Conservation (phyloP, 257 asterid species). For the Agastache rugosa region DNA sequence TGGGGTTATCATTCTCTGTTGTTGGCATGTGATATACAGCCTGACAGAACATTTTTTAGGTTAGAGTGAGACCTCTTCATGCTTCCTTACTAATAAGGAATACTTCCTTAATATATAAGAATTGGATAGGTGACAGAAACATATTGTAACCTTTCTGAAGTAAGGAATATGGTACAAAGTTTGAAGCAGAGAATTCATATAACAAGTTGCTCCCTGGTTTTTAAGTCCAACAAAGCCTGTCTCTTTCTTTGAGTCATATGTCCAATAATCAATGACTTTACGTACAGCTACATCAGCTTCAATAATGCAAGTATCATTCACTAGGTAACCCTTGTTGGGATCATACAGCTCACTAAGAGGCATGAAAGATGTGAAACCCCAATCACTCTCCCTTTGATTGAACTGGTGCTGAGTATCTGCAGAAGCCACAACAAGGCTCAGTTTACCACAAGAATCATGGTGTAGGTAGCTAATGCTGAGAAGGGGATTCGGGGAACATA, state of each 20-base stretch:
- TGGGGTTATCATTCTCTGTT: slow-evolving; percentile 97
- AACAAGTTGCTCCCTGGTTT: slow-evolving; percentile 99
- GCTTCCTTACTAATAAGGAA: too few relatives aligned
- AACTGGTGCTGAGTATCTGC: slow-evolving; percentile 97
- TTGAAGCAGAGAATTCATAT: slow-evolving; percentile 97
- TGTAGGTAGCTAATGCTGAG: slow-evolving; percentile 28
- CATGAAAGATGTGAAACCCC: slow-evolving; percentile 99
- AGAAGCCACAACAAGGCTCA: slow-evolving; percentile 36
- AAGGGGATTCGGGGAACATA: not conserved
- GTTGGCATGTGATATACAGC: slow-evolving; percentile 99
- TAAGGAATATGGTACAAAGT: slow-evolving; percentile 94
- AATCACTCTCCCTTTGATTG: slow-evolving; percentile 95
- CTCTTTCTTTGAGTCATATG: slow-evolving; percentile 97
- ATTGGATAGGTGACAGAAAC: slow-evolving; percentile 31
- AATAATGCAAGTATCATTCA: slow-evolving; percentile 76
- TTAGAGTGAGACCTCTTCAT: slow-evolving; percentile 38
- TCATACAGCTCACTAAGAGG: slow-evolving; percentile 92
- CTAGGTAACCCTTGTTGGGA: slow-evolving; percentile 86
- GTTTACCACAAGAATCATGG: slow-evolving; percentile 32
- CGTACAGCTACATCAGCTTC: slow-evolving; percentile 99
- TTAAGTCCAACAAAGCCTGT: slow-evolving; percentile 98
- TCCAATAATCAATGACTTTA: slow-evolving; percentile 89
- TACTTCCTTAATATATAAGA: slow-evolving; percentile 31
- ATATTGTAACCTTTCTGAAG: slow-evolving; percentile 80
- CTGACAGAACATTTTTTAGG: slow-evolving; percentile 49